Evolutionary conservation across 2,329 filamentous ascomycete species (phyloP).

Genomic region (Trichoderma guizhouense): DNA sequence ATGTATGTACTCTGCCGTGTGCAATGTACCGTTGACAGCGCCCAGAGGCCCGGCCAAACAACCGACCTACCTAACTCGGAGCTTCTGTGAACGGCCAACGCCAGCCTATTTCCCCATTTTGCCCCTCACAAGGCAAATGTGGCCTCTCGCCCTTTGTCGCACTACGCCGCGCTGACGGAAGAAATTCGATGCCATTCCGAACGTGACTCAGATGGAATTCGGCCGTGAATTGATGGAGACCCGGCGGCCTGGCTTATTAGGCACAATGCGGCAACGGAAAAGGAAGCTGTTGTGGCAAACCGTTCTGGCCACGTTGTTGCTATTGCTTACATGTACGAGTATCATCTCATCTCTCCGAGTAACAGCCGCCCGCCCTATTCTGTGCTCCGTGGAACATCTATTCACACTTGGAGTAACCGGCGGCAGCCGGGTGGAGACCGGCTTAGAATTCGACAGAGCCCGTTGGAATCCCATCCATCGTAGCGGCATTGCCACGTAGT

Average conservation of each 20-base stretch:
- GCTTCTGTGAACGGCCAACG: neutral
- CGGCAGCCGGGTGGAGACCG: neutral
- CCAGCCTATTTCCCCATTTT: conserved; percentile 9
- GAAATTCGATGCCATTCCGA: conserved; percentile 10
- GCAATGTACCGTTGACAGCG: neutral
- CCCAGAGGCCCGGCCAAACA: neutral
- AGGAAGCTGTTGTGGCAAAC: neutral
- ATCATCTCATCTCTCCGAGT: neutral
- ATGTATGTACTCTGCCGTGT: neutral
- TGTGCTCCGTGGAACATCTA: neutral
- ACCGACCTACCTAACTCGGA: conserved; percentile 4
- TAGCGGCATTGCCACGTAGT: neutral
- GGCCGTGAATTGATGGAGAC: neutral
- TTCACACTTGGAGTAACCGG: neutral
- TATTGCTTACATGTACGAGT: neutral
- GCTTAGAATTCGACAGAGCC: neutral
- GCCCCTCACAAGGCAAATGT: conserved; percentile 20
- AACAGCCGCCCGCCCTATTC: neutral
- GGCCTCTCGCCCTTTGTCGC: neutral
- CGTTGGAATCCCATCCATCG: neutral
- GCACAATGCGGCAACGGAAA: neutral
- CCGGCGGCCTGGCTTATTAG: neutral
- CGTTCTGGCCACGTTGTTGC: neutral
- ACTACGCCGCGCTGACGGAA: neutral
- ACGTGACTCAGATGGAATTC: conserved; percentile 9